Percentiles rank a stretch among this genome's conserved stretches.
These are phyloP conservation scores for Penicillium cataractarum DNA, from an alignment of 495 filamentous ascomycete species.

Conservation along the genomic window DNA sequence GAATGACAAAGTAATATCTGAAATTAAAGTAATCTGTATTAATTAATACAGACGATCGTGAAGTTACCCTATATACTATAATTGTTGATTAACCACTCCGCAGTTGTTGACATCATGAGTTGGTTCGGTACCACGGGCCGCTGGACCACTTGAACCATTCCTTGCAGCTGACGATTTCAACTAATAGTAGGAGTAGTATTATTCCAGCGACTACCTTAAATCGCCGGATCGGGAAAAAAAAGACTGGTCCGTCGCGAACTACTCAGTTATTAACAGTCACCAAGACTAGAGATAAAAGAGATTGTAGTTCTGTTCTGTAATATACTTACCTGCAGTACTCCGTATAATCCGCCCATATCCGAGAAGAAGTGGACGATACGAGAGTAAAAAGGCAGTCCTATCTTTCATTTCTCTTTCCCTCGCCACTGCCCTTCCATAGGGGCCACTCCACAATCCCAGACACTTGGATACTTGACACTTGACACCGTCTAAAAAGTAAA, in stretches of 20 bases:
- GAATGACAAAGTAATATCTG: not conserved
- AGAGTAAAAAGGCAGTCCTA: not conserved
- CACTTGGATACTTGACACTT: not conserved
- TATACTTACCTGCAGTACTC: not conserved
- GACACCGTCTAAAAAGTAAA: not conserved
- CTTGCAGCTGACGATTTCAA: not conserved
- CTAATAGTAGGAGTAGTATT: not conserved
- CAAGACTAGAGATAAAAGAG: no score
- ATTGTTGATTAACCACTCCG: not conserved
- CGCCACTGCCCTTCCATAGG: slow-evolving; percentile 16
- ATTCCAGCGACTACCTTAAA: not conserved
- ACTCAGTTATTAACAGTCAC: no score
- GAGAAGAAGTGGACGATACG: not conserved
- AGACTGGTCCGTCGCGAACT: not conserved
- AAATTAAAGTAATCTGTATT: not conserved
- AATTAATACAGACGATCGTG: not conserved
- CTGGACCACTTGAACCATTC: not conserved
- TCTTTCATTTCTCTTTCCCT: slow-evolving; percentile 7
- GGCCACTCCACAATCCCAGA: not conserved
- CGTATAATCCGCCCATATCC: not conserved
- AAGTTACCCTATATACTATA: no score
- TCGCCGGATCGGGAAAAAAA: slow-evolving; percentile 13
- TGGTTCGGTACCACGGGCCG: slow-evolving; percentile 8
- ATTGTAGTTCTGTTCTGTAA: no score
- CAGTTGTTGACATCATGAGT: slow-evolving; percentile 20